phyloP scores from a whole-genome alignment of 2,329 filamentous ascomycete genomes.

The Simplicillium sp. region DNA sequence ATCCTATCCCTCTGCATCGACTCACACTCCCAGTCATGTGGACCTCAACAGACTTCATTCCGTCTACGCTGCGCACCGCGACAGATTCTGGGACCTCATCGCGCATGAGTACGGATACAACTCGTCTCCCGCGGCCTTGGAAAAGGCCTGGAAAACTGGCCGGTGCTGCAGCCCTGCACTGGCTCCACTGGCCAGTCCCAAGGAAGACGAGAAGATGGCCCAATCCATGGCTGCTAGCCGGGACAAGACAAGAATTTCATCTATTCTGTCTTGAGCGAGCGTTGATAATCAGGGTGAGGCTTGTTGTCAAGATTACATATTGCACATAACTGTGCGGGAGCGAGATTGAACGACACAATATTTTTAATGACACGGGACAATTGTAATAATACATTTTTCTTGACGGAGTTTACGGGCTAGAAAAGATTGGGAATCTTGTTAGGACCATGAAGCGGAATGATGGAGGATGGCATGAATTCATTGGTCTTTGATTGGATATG shows the following conservation, averaged over 20 bases:
- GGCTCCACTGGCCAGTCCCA: conserved; percentile 38
- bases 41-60: conserved; percentile 58
- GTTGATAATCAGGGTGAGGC: too few species aligned
- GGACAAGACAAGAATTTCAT: conserved; percentile 53
- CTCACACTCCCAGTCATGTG: conserved; percentile 33
- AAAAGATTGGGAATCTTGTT: too few species aligned
- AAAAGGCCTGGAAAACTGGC: conserved; percentile 58
- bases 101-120: conserved; percentile 62
- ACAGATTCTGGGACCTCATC: conserved; percentile 64
- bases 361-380: too few species aligned
- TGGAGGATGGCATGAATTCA: too few species aligned
- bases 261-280: conserved; percentile 31
- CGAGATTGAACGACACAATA: too few species aligned
- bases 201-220: conserved; percentile 31
- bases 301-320: too few species aligned
- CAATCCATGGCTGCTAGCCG: conserved; percentile 23
- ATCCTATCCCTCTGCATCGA: conserved; percentile 22
- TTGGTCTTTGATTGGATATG: too few species aligned
- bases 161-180: conserved; percentile 28
- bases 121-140: conserved; percentile 51
- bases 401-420: too few species aligned
- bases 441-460: too few species aligned
- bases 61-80: conserved; percentile 61
- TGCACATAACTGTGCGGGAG: too few species aligned
- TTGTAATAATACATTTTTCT: too few species aligned